Conservation (phyloP, 129 eudicot species). For the Smallanthus sonchifolius region DNA sequence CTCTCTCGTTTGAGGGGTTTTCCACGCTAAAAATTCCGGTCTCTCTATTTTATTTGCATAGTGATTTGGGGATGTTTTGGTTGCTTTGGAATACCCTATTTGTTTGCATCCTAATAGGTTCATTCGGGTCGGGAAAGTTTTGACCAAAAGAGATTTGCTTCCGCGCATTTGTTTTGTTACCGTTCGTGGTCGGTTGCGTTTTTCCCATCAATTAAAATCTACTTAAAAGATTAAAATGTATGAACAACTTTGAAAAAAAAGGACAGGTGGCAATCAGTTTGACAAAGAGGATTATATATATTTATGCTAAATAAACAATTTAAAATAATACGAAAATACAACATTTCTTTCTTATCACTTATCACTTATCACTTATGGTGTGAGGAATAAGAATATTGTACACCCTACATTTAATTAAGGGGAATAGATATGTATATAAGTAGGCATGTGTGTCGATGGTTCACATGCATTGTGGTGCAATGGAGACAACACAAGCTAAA, state of each 20-base stretch:
- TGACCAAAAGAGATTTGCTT: too few relatives aligned
- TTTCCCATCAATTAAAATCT: too few relatives aligned
- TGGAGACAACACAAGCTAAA: neutral
- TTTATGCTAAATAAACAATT: neutral
- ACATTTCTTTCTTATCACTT: neutral
- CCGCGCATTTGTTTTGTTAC: too few relatives aligned
- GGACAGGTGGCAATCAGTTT: neutral
- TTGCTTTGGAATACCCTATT: too few relatives aligned
- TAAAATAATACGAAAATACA: neutral
- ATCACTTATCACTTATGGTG: neutral
- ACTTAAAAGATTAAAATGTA: neutral
- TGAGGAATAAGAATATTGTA: conserved; percentile 20
- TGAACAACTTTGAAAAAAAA: neutral
- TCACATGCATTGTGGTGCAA: neutral
- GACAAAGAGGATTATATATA: neutral
- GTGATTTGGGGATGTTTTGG: too few relatives aligned
- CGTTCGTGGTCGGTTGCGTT: too few relatives aligned
- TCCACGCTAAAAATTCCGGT: too few relatives aligned
- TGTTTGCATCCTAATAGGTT: too few relatives aligned
- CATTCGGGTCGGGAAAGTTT: too few relatives aligned
- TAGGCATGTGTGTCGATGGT: neutral
- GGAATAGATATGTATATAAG: neutral
- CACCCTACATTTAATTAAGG: neutral
- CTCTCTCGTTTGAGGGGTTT: too few relatives aligned
- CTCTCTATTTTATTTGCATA: too few relatives aligned